Conservation (phyloP, 1,284 basidiomycete species). For the Cutaneotrichosporon dermatis region DNA sequence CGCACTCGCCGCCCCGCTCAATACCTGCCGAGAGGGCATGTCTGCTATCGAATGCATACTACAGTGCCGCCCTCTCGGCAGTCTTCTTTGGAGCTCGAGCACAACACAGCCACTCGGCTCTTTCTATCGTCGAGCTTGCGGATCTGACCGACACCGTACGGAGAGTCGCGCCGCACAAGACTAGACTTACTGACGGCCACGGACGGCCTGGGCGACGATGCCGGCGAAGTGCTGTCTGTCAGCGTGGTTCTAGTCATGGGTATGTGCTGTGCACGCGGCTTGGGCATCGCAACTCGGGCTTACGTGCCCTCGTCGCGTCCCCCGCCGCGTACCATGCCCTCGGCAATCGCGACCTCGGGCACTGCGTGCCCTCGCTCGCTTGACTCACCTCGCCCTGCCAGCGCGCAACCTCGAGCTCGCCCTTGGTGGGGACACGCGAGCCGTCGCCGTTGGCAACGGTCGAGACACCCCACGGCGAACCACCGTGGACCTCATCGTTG, state of each 20-base stretch:
- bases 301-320: too few relatives aligned
- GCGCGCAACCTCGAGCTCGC: slow-evolving; percentile 63
- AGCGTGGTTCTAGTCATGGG: neutral
- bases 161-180: too few relatives aligned
- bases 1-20: too few relatives aligned
- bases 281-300: too few relatives aligned
- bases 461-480: slow-evolving; percentile 62
- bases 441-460: slow-evolving; percentile 64
- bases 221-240: slow-evolving; percentile 40
- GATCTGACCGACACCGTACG: too few relatives aligned
- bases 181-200: slow-evolving; percentile 38
- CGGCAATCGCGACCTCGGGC: too few relatives aligned
- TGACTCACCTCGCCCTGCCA: slow-evolving; percentile 56
- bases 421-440: slow-evolving; percentile 56
- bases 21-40: neutral
- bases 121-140: neutral
- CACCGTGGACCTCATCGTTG: slow-evolving; percentile 64
- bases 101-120: neutral
- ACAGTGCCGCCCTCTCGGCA: slow-evolving; percentile 13
- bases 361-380: neutral
- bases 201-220: slow-evolving; percentile 40
- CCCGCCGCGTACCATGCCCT: too few relatives aligned
- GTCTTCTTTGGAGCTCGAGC: neutral
- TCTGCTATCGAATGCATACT: neutral
- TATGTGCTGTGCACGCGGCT: neutral